Evolutionary conservation across 2,329 filamentous ascomycete species (phyloP), one percentile per base, ranked within the genome.

Genomic region (Phyllosticta citrichinensis): DNA sequence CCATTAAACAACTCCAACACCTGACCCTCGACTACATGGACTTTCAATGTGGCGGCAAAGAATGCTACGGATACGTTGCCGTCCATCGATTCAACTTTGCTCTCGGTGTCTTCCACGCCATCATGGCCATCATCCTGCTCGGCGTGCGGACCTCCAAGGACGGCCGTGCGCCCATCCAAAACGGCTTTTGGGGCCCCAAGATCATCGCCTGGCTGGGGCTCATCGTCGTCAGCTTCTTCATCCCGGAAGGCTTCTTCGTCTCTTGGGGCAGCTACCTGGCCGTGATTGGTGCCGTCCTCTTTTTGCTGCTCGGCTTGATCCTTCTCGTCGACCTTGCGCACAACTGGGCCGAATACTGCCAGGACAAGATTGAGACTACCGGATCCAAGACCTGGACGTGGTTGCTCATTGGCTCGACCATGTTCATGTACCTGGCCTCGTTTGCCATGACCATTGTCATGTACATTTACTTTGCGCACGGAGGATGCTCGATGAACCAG

Each of bases 101-200:
- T 14, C 88, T 99, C 60, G 94, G 92, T 33, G 80, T 97, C 58
- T 96, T 99, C 78, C 94, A 99, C 75, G 81, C 95, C 55, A 81
- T 96, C 65, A 84, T 97, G 67, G 91, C 90, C 4, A 78, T 91
- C 56, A 81, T 97, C 63, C 82, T 99, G 53, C 80, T 97, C 60
- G 94, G 94, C 57, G 91, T 99, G 57, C 85, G 84, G 58, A 91
- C 86, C 55, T 94, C 92, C 24, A 94, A 89, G 74, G 89, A 96
- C 72, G 88, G 88, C 53, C 87, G 94, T 65, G 92, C 94, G 2
- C 83, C 85, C 19, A 83, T 99, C 59, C 94, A 99, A 72, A 99
- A 99, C 76, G 94, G 93, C n/a, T 99, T 91, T 76, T 99, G 94
- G 94, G 94, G 92, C 1, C 94, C 94, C 54, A 99, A 99, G 78